phyloP scores from a whole-genome alignment of 2,329 filamentous ascomycete genomes.

The Exophiala calicioides region DNA sequence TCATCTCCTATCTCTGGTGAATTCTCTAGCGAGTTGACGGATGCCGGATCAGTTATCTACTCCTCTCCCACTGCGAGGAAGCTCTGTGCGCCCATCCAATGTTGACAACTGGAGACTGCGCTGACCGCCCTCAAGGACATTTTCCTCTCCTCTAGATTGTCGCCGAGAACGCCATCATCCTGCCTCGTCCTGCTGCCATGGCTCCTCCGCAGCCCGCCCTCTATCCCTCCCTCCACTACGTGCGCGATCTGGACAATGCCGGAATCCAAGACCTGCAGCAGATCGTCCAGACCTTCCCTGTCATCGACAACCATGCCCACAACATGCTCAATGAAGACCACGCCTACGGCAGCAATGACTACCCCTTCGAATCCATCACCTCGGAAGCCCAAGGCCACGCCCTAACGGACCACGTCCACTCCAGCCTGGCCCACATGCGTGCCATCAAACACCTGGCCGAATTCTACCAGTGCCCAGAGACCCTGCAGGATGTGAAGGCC shows the following conservation, averaged over 20 bases:
- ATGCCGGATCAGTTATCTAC: too few species aligned
- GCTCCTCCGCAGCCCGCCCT: conserved; percentile 20
- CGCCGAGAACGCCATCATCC: conserved; percentile 57
- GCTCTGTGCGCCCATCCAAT: too few species aligned
- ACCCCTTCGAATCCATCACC: conserved; percentile 63
- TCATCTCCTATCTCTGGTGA: too few species aligned
- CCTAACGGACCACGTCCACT: conserved; percentile 58
- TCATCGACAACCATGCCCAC: conserved; percentile 53
- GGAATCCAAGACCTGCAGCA: conserved; percentile 36
- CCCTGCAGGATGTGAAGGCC: conserved; percentile 59
- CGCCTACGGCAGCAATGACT: conserved; percentile 34
- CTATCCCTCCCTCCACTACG: conserved; percentile 37
- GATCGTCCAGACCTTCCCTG: conserved; percentile 42
- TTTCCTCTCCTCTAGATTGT: too few species aligned
- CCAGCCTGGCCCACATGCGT: conserved; percentile 68
- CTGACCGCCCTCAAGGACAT: too few species aligned
- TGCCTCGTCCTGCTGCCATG: conserved; percentile 41
- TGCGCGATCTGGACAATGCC: conserved; percentile 27
- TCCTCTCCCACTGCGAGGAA: too few species aligned
- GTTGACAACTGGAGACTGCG: too few species aligned
- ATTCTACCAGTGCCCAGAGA: conserved; percentile 64
- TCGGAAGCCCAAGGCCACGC: conserved; percentile 73
- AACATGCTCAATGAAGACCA: conserved; percentile 42
- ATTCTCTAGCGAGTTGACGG: too few species aligned
- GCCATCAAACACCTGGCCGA: conserved; percentile 67